Percentiles rank a stretch among this genome's conserved stretches.
Conservation (phyloP, 345 rosid genomes). For the Firmiana major region DNA sequence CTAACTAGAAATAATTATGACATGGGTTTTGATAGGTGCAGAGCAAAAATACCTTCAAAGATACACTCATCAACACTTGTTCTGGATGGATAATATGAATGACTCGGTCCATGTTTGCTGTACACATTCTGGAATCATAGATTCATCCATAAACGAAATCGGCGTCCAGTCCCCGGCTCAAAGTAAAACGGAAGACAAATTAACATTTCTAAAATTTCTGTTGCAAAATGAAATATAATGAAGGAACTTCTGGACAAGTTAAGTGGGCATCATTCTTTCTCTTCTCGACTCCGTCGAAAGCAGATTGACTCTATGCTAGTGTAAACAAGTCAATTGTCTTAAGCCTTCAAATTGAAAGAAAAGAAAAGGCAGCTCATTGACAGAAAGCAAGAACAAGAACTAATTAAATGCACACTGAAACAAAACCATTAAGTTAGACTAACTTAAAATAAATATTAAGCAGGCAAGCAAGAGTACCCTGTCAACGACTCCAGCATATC, state of each 20-base stretch:
- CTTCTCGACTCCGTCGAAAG: not conserved
- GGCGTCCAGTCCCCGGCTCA: constrained; percentile 37
- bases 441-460: not conserved
- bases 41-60: not conserved
- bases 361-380: not conserved
- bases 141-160: constrained; percentile 34
- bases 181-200: constrained; percentile 30
- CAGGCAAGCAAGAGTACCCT: constrained; percentile 19
- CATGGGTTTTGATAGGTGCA: too few species aligned
- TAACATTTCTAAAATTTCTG: not conserved
- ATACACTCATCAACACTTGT: not conserved
- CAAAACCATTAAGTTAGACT: not conserved
- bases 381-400: not conserved
- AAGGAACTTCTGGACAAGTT: not conserved
- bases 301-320: not conserved
- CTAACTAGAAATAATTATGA: too few species aligned
- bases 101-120: constrained; percentile 49
- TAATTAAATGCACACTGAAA: not conserved
- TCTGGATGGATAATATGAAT: constrained; percentile 31
- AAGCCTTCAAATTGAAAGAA: not conserved
- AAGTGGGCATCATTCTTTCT: not conserved
- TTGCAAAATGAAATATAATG: not conserved
- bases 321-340: not conserved
- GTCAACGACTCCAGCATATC: constrained; percentile 26
- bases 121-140: constrained; percentile 35